Percentiles rank a stretch among this genome's conserved stretches.
These are phyloP conservation scores for Pseudonitzschia pungens DNA, from an alignment of 108 stramenopile species.

Conservation along the genomic window DNA sequence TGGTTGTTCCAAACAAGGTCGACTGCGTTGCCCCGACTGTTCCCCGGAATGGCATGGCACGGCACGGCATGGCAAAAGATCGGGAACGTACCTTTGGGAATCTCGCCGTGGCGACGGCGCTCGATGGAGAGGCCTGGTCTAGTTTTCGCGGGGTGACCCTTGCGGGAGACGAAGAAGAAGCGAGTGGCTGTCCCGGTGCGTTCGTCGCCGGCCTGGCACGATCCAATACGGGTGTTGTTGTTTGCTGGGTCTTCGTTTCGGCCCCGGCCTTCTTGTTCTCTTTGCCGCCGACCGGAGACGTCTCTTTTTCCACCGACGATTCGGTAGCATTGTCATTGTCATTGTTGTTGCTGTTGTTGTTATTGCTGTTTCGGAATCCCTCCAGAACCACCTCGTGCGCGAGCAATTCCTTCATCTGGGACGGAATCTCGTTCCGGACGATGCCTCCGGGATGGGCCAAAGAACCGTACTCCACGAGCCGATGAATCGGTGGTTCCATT, in stretches of 20 bases:
- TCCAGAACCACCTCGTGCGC: conserved; percentile 64
- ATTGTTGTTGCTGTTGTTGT: too few species aligned
- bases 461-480: conserved; percentile 46
- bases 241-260: neutral
- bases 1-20: too few species aligned
- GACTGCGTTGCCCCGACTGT: too few species aligned
- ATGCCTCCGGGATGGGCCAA: conserved; percentile 2
- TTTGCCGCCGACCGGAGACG: neutral
- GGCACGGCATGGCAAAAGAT: neutral
- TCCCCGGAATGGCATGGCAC: too few species aligned
- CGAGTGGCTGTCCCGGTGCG: neutral
- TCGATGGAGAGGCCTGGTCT: neutral
- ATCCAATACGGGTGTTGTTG: conserved; percentile 10
- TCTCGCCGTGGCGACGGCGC: neutral
- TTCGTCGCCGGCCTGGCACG: neutral
- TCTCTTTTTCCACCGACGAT: neutral
- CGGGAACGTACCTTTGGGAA: neutral
- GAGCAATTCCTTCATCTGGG: conserved; percentile 60
- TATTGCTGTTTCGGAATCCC: conserved; percentile 46
- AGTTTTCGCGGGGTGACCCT: conserved; percentile 18
- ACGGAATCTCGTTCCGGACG: conserved; percentile 1
- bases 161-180: conserved; percentile 20
- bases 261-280: neutral
- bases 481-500: conserved; percentile 77
- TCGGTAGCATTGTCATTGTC: too few species aligned